Base-by-base conservation (phyloP, 192 early-diverging fungal genomes). In the Gorgonomyces haynaldii region DNA sequence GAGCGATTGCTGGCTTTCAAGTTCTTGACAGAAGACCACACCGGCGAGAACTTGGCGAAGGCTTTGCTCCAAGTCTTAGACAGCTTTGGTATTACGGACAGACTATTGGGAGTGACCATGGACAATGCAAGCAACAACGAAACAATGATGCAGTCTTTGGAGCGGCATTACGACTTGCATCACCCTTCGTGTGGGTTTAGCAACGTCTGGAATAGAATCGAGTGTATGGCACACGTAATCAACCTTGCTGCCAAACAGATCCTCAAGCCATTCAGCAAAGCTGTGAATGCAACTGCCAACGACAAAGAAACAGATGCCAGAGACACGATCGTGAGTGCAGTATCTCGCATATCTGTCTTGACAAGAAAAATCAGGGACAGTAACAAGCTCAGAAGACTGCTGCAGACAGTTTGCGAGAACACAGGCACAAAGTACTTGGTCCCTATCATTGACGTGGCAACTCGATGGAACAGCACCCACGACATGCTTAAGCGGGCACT, bases 101-200 rank as follows among this genome's bases (percentile, higher is more conserved):
- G 44, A 46, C 19, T 46, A 20, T 13, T 46, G 4, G 2, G 44
- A 46, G 32, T 32, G 20, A 46, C 44, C 8, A 20, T 16, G 25
- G 44, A 46, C 16, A 46, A 46, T 46, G 44, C 44, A 7, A 29
- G 26, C 5, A 45, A 45, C 17, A 45, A 45, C 44, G 19, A 24
- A 45, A 30, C 29, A 7, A 45, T 45, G 44, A 16, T 45, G 8
- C 17, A 2, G 4, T 5, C 2, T 35, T 20, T 45, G 3, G 44
- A 45, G 23, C 13, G 13, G 2, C 23, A 46, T 35, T 46, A 32
- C 32, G 4, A 46, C 16, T 6, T 4, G 10, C 8, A 46, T 13
- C 13, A 46, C 23, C 32, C 44, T 30, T 17, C 12, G 6, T 13
- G 4, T 35, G 44, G 10, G 19, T 2, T 35, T 29, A 30, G 32